These are phyloP conservation scores for Phytophthora fragariae DNA, from an alignment of 352 stramenopile species.

Conservation along the genomic window DNA sequence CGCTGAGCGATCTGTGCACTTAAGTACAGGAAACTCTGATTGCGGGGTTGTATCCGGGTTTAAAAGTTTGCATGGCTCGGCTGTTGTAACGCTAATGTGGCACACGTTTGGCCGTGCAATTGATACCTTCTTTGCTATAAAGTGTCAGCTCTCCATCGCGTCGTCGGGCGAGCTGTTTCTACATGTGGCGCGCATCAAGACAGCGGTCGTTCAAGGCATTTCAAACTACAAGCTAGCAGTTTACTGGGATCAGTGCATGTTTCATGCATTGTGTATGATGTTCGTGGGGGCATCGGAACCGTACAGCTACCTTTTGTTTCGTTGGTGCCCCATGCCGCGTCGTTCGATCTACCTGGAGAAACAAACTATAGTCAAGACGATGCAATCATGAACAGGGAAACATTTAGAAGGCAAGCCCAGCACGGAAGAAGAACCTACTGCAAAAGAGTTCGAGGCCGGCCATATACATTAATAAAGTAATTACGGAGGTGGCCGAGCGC, in stretches of 20 bases:
- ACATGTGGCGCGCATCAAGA: constrained; percentile 9
- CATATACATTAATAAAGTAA: neutral
- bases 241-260: constrained; percentile 8
- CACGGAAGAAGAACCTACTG: neutral
- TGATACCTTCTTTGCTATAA: constrained; percentile 32
- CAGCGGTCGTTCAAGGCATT: neutral
- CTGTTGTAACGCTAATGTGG: constrained; percentile 7
- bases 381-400: constrained; percentile 4
- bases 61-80: neutral
- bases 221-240: constrained; percentile 2
- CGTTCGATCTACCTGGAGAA: neutral
- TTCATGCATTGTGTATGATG: constrained; percentile 6
- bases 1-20: constrained; percentile 18
- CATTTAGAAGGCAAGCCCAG: neutral
- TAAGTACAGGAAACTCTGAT: constrained; percentile 7
- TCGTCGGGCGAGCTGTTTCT: constrained; percentile 25
- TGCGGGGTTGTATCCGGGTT: neutral
- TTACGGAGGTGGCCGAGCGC: neutral
- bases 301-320: constrained; percentile 9
- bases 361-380: constrained; percentile 7
- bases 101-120: constrained; percentile 1
- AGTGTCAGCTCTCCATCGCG: constrained; percentile 18
- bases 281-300: constrained; percentile 12
- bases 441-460: neutral
- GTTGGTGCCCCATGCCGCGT: neutral